Conservation (phyloP, 495 filamentous ascomycete species). For the Neurospora sp. region DNA sequence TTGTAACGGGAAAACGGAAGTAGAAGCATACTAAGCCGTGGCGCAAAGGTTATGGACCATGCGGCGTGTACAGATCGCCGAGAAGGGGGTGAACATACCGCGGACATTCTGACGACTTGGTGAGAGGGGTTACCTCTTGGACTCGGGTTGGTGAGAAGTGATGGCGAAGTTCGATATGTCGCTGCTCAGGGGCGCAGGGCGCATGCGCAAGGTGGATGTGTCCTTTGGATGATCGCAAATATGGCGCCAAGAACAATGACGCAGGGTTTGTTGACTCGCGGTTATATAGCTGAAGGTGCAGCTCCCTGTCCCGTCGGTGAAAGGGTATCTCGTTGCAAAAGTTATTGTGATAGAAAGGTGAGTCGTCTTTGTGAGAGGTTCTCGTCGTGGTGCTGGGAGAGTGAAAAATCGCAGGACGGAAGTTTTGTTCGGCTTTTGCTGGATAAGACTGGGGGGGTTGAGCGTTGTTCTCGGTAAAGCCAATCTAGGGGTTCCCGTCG, state of each 20-base stretch:
- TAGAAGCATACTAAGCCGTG: neutral
- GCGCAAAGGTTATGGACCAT: neutral
- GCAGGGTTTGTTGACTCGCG: slow-evolving; percentile 8
- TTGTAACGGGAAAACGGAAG: neutral
- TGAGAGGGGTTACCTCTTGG: neutral
- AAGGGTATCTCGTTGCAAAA: neutral
- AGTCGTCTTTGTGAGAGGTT: neutral
- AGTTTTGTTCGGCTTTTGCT: neutral
- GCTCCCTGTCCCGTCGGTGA: neutral
- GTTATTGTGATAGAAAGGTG: neutral
- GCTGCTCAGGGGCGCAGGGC: neutral
- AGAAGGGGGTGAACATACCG: slow-evolving; percentile 15
- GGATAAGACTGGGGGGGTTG: neutral
- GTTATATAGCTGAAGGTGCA: neutral
- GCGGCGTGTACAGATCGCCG: neutral
- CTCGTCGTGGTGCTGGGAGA: neutral
- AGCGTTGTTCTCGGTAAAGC: neutral
- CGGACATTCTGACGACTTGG: slow-evolving; percentile 20
- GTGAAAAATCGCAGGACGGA: neutral
- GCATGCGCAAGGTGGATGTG: neutral
- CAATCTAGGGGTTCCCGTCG: neutral
- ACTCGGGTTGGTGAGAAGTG: neutral
- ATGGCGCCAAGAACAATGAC: neutral
- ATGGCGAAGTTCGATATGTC: neutral
- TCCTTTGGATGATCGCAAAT: neutral